These are phyloP conservation scores for Microsporum ferrugineum DNA, from an alignment of 2,329 filamentous ascomycete genomes.

Conservation along the genomic window DNA sequence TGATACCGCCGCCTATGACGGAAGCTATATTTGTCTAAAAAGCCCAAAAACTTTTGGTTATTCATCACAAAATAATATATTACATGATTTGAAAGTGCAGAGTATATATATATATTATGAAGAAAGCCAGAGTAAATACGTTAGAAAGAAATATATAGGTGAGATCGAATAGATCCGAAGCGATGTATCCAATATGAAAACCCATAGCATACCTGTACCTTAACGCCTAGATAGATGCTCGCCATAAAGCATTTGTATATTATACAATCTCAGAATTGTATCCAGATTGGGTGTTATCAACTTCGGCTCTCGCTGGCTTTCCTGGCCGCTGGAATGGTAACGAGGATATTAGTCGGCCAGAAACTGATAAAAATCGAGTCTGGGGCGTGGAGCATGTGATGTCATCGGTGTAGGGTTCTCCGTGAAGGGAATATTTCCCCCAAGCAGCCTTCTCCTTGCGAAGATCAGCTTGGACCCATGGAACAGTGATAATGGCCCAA, in stretches of 20 bases:
- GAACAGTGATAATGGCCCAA: conserved; percentile 37
- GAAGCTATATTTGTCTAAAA: too few species aligned
- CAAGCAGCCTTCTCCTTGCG: conserved; percentile 36
- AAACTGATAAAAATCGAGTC: conserved; percentile 28
- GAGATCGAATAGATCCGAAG: too few species aligned
- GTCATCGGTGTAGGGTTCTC: conserved; percentile 29
- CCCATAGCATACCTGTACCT: too few species aligned
- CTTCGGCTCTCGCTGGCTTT: not conserved
- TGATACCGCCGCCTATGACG: too few species aligned
- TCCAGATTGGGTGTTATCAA: not conserved
- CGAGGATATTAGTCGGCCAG: conserved; percentile 11
- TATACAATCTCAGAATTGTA: not conserved
- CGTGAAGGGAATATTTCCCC: conserved; percentile 26
- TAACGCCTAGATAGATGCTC: too few species aligned
- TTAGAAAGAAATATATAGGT: too few species aligned
- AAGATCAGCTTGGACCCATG: conserved; percentile 37
- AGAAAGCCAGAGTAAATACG: too few species aligned
- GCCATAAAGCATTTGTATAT: not conserved
- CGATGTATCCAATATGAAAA: too few species aligned
- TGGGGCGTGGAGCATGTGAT: conserved; percentile 26
- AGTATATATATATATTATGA: too few species aligned
- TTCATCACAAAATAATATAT: too few species aligned
- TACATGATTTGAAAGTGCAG: too few species aligned
- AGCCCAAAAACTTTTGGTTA: too few species aligned
- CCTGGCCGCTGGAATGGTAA: conserved; percentile 14